These are phyloP conservation scores for Teunomyces panamensis DNA, from an alignment of 805 yeast genomes.

Conservation along the genomic window DNA sequence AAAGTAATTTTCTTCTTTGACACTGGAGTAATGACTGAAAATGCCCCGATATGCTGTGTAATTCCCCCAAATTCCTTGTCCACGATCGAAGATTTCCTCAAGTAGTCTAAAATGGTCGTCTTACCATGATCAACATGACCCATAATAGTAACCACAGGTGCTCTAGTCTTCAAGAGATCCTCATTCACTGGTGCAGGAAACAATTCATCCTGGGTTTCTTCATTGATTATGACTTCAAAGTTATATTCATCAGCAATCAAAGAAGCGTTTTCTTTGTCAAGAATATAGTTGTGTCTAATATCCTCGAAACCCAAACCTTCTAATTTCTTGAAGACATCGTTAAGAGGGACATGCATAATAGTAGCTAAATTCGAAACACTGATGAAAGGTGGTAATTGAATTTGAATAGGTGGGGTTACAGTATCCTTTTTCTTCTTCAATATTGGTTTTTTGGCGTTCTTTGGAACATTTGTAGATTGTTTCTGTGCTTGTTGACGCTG, in stretches of 20 bases:
- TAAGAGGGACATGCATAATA: conserved; percentile 62
- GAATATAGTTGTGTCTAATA: conserved; percentile 69
- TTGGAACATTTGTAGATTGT: conserved; percentile 3
- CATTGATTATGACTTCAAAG: conserved; percentile 57
- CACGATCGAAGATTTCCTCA: conserved; percentile 82
- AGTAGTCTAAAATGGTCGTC: conserved; percentile 85
- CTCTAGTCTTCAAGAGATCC: conserved; percentile 57
- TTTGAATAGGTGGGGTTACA: conserved; percentile 20
- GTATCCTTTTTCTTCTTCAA: conserved; percentile 8
- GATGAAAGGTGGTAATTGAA: conserved; percentile 69
- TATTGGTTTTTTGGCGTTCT: conserved; percentile 4
- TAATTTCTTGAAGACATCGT: conserved; percentile 56
- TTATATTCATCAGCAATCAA: conserved; percentile 89
- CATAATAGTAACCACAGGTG: conserved; percentile 97
- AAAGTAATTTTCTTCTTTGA: conserved; percentile 80
- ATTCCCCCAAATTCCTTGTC: conserved; percentile 91
- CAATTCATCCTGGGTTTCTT: conserved; percentile 59
- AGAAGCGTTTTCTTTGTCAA: conserved; percentile 83
- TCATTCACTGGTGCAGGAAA: conserved; percentile 49
- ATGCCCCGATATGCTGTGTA: conserved; percentile 97
- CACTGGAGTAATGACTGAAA: conserved; percentile 75
- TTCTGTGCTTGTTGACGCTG: conserved; percentile 10
- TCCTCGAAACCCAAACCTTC: conserved; percentile 69
- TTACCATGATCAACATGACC: conserved; percentile 99
- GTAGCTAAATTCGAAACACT: conserved; percentile 79